Conservation (phyloP, 2,329 filamentous ascomycete genomes). For the Ramularia endophylla region DNA sequence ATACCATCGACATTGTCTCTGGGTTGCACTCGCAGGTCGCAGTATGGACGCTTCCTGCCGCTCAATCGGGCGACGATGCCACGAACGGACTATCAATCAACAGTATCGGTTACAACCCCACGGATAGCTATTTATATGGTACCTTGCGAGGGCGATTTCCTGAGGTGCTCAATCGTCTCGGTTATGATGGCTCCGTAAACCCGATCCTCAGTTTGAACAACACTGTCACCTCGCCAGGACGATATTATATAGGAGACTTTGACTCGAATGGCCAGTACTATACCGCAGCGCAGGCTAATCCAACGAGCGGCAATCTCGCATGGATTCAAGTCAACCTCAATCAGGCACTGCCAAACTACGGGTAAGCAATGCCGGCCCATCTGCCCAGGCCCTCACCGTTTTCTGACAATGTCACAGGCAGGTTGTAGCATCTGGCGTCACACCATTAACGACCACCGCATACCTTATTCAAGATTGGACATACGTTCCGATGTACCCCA, state of each 20-base stretch:
- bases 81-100: conserved; percentile 8
- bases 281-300: conserved; percentile 5
- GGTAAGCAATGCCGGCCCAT: neutral
- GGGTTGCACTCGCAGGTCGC: no score
- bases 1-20: no score
- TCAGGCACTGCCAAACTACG: conserved; percentile 4
- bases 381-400: no score
- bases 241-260: conserved; percentile 9
- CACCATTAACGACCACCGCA: neutral
- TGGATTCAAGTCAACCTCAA: conserved; percentile 10
- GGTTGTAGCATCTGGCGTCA: conserved; percentile 4
- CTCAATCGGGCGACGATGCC: no score
- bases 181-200: neutral
- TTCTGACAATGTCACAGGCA: neutral
- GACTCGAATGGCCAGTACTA: conserved; percentile 8
- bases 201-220: no score
- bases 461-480: conserved; percentile 11
- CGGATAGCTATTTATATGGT: conserved; percentile 11
- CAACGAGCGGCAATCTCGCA: conserved; percentile 1
- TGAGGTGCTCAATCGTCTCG: conserved; percentile 5
- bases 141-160: conserved; percentile 7
- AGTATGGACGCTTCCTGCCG: no score
- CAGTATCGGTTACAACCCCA: conserved; percentile 10
- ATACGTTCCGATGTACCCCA: conserved; percentile 3
- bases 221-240: neutral